A percentile compares a stretch with the other conserved stretches of the same genome.
phyloP scores from a whole-genome alignment of 2,329 filamentous ascomycete genomes.

The Microcera coccophila region DNA sequence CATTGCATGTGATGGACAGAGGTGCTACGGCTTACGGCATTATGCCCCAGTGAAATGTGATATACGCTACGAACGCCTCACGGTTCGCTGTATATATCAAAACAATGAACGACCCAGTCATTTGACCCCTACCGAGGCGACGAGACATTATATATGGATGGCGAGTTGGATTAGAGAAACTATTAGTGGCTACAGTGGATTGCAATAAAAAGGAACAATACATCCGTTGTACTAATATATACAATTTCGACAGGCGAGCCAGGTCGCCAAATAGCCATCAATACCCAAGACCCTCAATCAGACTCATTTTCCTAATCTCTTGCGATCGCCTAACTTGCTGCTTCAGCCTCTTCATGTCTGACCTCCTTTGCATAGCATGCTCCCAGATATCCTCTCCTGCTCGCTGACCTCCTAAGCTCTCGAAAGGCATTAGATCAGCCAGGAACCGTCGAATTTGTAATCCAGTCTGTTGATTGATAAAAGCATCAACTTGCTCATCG shows the following conservation, averaged over 20 bases:
- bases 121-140: no score
- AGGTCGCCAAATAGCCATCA: neutral
- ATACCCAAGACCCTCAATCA: conserved; percentile 3
- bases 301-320: conserved; percentile 18
- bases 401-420: conserved; percentile 38
- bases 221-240: neutral
- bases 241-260: neutral
- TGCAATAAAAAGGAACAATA: no score
- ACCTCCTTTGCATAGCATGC: conserved; percentile 26
- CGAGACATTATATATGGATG: no score
- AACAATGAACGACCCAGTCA: no score
- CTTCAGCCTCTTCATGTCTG: conserved; percentile 35
- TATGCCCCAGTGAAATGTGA: no score
- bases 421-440: conserved; percentile 50
- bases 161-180: no score
- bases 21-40: no score
- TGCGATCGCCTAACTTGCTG: conserved; percentile 34
- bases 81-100: no score
- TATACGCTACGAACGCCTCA: no score
- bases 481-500: conserved; percentile 50
- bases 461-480: conserved; percentile 50
- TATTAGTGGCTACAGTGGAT: no score
- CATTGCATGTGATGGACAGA: no score
- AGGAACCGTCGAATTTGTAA: conserved; percentile 52
- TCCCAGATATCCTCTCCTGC: conserved; percentile 23